Percentiles rank a stretch among this genome's conserved stretches.
These are phyloP conservation scores for Aspergillus saccharolyticus DNA, from an alignment of 495 filamentous ascomycete genomes.

Conservation along the genomic window DNA sequence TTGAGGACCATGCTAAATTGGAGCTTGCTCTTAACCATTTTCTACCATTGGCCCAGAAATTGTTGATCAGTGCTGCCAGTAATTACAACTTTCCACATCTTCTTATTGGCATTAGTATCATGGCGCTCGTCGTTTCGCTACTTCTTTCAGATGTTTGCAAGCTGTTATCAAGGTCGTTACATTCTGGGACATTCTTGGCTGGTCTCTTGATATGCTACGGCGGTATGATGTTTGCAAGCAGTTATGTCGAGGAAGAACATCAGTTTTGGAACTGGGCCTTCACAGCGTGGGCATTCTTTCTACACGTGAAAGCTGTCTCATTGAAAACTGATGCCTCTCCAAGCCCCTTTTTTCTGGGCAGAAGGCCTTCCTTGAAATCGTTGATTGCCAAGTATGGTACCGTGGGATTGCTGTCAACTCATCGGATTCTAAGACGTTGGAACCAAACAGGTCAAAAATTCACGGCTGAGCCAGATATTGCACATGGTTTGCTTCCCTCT, in stretches of 20 bases:
- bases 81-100: slow-evolving; percentile 75
- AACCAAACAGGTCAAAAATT: slow-evolving; percentile 97
- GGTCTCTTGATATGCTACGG: slow-evolving; percentile 56
- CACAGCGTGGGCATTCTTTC: slow-evolving; percentile 67
- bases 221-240: slow-evolving; percentile 94
- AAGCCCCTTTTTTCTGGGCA: background rate
- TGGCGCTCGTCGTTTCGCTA: slow-evolving; percentile 36
- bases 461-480: slow-evolving; percentile 81
- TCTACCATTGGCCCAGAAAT: slow-evolving; percentile 59
- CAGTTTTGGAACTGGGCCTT: slow-evolving; percentile 96
- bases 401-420: slow-evolving; percentile 30
- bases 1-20: slow-evolving; percentile 5
- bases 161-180: slow-evolving; percentile 17
- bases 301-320: slow-evolving; percentile 50
- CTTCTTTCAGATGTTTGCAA: slow-evolving; percentile 25
- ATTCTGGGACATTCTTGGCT: slow-evolving; percentile 28
- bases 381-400: slow-evolving; percentile 13
- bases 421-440: slow-evolving; percentile 71
- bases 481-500: slow-evolving; percentile 56
- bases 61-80: slow-evolving; percentile 83
- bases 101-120: slow-evolving; percentile 46
- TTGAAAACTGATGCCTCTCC: background rate
- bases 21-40: slow-evolving; percentile 47
- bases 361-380: background rate
- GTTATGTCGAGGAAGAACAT: slow-evolving; percentile 96